phyloP scores from a whole-genome alignment of 2,329 filamentous ascomycete species.

The Colletotrichum trifolii region DNA sequence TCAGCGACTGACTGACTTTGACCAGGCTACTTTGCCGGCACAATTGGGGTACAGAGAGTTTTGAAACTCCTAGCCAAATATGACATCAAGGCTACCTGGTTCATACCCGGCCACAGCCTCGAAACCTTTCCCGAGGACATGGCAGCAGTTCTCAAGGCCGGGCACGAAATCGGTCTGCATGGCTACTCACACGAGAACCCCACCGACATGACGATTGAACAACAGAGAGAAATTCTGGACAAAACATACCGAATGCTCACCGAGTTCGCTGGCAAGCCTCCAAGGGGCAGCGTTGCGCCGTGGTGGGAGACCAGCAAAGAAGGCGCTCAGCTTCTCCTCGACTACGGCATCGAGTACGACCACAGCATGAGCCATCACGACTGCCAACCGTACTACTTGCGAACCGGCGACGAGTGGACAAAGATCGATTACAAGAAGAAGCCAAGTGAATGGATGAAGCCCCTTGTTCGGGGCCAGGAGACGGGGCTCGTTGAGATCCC shows the following conservation, averaged over 20 bases:
- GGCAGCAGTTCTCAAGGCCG: conserved; percentile 56
- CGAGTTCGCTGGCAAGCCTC: conserved; percentile 75
- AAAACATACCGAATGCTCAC: conserved; percentile 79
- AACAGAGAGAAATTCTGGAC: conserved; percentile 79
- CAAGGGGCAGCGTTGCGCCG: conserved; percentile 77
- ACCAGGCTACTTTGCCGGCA: conserved; percentile 75
- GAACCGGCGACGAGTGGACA: conserved; percentile 73
- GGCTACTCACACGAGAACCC: conserved; percentile 83
- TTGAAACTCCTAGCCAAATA: conserved; percentile 79
- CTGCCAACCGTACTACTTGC: conserved; percentile 71
- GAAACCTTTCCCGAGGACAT: conserved; percentile 61
- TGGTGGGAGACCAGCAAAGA: conserved; percentile 80
- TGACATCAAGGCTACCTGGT: conserved; percentile 73
- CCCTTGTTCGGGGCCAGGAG: conserved; percentile 66
- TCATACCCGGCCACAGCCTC: conserved; percentile 60
- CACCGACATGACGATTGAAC: conserved; percentile 76
- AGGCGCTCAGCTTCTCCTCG: conserved; percentile 71
- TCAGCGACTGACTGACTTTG: not conserved
- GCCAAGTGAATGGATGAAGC: conserved; percentile 75
- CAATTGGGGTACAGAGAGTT: conserved; percentile 71
- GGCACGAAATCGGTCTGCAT: conserved; percentile 67
- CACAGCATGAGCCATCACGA: conserved; percentile 75
- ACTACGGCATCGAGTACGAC: conserved; percentile 77
- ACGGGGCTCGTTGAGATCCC: conserved; percentile 77
- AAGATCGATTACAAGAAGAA: conserved; percentile 75